Evolutionary conservation across 768 basidiomycete genomes (phyloP).

Genomic region (Crepidotus variabilis): DNA sequence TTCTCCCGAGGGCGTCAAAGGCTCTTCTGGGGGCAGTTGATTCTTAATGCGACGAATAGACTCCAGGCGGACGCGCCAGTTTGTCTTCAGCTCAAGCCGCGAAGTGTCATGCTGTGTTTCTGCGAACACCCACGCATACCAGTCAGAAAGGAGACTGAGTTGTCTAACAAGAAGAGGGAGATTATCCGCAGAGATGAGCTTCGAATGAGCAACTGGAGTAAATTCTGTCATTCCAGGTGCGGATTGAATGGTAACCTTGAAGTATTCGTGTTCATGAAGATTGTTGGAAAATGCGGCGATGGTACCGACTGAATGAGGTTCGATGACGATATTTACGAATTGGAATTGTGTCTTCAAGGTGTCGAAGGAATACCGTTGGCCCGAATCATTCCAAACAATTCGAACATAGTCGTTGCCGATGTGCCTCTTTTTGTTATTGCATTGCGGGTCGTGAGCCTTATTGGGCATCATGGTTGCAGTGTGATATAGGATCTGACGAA

Average conservation of each 20-base stretch:
- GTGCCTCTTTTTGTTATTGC: conserved; percentile 87
- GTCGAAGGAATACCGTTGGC: conserved; percentile 84
- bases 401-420: conserved; percentile 97
- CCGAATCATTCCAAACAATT: conserved; percentile 98
- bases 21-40: conserved; percentile 28
- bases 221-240: conserved; percentile 92
- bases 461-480: conserved; percentile 98
- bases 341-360: conserved; percentile 93
- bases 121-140: conserved; percentile 84
- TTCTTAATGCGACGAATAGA: conserved; percentile 70
- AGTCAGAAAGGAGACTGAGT: conserved; percentile 81
- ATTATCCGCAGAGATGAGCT: conserved; percentile 86
- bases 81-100: conserved; percentile 78
- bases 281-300: conserved; percentile 85
- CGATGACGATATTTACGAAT: conserved; percentile 95
- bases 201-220: conserved; percentile 88
- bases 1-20: conserved; percentile 6
- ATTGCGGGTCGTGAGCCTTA: conserved; percentile 58
- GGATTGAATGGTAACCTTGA: conserved; percentile 89
- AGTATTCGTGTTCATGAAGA: conserved; percentile 89
- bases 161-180: conserved; percentile 88
- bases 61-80: conserved; percentile 81
- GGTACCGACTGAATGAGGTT: conserved; percentile 83
- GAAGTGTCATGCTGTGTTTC: conserved; percentile 68
- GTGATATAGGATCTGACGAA: conserved; percentile 92